Evolutionary conservation across 345 rosid genomes (phyloP), one percentile per base, ranked within the genome.

Genomic region (Combretum micranthum): DNA sequence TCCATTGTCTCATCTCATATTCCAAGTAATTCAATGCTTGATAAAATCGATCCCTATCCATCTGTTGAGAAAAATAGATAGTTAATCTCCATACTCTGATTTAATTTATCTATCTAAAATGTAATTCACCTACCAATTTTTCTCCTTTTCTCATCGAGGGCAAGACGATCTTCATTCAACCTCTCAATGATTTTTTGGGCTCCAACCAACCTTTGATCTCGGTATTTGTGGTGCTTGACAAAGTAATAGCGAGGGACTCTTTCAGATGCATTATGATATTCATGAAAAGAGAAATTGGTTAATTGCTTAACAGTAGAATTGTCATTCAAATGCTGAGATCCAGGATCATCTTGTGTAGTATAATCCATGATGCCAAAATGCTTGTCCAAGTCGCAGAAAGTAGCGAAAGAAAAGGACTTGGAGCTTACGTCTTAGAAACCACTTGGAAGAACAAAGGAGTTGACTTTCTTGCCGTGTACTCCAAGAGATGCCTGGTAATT

Each of bases 181-280:
- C n/a, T 14, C 46, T n/a, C 48, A 44, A 44, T 14, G 15, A 56
- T 43, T 15, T 56, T 21, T 0, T 44, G 48, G 4, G 50, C 0
- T 20, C 5, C 23, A 3, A 20, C 60, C 60, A 56, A 22, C 22
- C 18, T 44, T 10, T 5, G 39, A 20, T 56, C 44, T 49, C 21
- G 46, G 50, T 42, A 56, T 4, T 43, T 32, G 23, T 42, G 37
- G 4, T 39, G 2, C 44, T 56, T 56, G 25, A 56, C 60, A 1
- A 56, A 44, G 49, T 56, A 56, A 21, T 42, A 56, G 1, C 12
- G 56, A 25, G 23, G 56, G 56, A 16, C 56, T 42, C 32, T 52
- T 52, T 42, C 3, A 14, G 42, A 18, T 0, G 56, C 18, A 25
- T 52, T 15, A n/a, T n/a, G n/a, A n/a, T n/a, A n/a, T n/a, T n/a